Base-by-base conservation (phyloP, 148 eudicot genomes). In the Amaranthus palmeri region DNA sequence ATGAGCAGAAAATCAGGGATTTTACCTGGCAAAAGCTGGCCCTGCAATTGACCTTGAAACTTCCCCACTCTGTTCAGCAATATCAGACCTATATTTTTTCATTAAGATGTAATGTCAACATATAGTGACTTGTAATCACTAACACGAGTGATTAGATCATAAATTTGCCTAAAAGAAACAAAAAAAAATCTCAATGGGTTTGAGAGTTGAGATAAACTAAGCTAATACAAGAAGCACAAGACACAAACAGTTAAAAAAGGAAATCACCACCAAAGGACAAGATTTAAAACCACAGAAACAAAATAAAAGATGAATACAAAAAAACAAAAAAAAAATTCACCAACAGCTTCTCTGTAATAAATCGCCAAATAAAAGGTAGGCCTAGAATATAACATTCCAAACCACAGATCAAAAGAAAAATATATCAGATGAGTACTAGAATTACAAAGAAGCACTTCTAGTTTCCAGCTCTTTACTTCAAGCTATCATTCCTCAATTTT, bases 1-100 rank as follows among this genome's bases (percentile, higher is more conserved):
- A 17, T 17, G 42, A 15, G 13, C 18, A 43, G 14, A 47, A 45
- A 50, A 44, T 5, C 50, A 36, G 51, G 62, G 3, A 43, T 25
- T 25, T 25, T 88, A 95, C 97, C 97, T 87, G 67, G 77, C 74
- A 83, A 92, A 81, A n/a, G 70, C 78, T 50, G 96, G 93, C n/a
- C 73, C 89, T 74, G 85, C 73, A 48, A 83, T 69, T 54, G 92
- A 85, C 56, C 96, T 77, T 59, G 90, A 72, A 70, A 90, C 80
- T 80, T 95, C 99, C 72, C 99, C 97, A 82, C 99, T 95, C 80
- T 85, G 97, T 79, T 95, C 99, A 47, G 99, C 97, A 56, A 83
- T 49, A 25, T 95, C 97, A 78, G 81, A 78, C 80, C 99, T 95
- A 74, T 15, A 76, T 18, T 49, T 36, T 68, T 46, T 63, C 55